Percentiles rank a stretch among this genome's conserved stretches.
Conservation (phyloP, 192 early-diverging fungal genomes). For the Coemansia sp. region DNA sequence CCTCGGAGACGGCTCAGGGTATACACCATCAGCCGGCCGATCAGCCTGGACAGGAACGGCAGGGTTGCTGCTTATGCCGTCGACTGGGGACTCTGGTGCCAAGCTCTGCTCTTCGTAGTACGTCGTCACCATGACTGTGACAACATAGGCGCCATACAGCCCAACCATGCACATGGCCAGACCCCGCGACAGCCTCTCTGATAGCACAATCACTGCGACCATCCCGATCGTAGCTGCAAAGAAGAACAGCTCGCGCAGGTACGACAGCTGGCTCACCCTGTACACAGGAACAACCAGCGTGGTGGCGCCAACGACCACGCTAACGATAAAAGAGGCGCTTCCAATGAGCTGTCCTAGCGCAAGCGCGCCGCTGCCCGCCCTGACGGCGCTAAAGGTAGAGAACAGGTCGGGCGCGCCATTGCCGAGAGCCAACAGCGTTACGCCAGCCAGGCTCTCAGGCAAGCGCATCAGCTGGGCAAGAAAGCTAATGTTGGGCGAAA, state of each 20-base stretch:
- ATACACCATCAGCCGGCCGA: background rate
- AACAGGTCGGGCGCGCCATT: constrained; percentile 94
- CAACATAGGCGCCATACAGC: constrained; percentile 43
- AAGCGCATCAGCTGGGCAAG: constrained; percentile 71
- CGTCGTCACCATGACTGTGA: constrained; percentile 44
- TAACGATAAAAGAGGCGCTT: constrained; percentile 75
- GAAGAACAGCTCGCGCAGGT: constrained; percentile 77
- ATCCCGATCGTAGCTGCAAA: constrained; percentile 54
- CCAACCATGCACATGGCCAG: constrained; percentile 44
- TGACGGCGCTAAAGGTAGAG: constrained; percentile 78
- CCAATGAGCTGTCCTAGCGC: constrained; percentile 94
- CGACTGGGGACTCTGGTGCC: constrained; percentile 4
- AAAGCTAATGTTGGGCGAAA: constrained; percentile 82
- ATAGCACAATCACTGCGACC: constrained; percentile 29
- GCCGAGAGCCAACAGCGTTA: constrained; percentile 77
- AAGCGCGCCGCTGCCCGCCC: constrained; percentile 66
- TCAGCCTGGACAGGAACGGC: background rate
- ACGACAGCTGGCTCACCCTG: constrained; percentile 62
- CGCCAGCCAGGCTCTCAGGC: constrained; percentile 81
- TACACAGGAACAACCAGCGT: constrained; percentile 73
- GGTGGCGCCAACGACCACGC: constrained; percentile 81
- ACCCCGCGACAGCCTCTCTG: constrained; percentile 22
- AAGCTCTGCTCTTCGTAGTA: constrained; percentile 37
- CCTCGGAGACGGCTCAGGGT: background rate
- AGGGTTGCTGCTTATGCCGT: background rate